phyloP scores from a whole-genome alignment of 2,329 filamentous ascomycete species.

The Dactylellina parvicollis region DNA sequence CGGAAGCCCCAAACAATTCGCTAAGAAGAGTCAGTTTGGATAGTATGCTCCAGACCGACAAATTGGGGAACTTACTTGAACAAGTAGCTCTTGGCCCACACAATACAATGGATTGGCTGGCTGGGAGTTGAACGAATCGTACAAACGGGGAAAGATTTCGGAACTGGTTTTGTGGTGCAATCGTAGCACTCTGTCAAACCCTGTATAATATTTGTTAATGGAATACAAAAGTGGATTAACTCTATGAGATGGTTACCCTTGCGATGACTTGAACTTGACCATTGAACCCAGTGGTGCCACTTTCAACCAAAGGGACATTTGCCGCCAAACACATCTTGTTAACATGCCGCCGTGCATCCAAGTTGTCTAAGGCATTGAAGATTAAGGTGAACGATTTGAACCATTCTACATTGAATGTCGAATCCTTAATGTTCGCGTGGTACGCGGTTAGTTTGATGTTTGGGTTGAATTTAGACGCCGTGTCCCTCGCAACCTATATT shows the following conservation, averaged over 20 bases:
- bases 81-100: conserved; percentile 97
- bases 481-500: conserved; percentile 85
- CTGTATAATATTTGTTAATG: conserved; percentile 55
- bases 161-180: conserved; percentile 86
- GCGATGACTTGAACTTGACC: conserved; percentile 97
- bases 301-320: conserved; percentile 89
- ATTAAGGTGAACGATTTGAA: conserved; percentile 84
- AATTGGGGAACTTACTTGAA: conserved; percentile 69
- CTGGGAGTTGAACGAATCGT: conserved; percentile 96
- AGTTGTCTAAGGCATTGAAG: conserved; percentile 96
- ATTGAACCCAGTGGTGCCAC: conserved; percentile 96
- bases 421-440: conserved; percentile 94
- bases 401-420: conserved; percentile 85
- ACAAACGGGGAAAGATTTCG: conserved; percentile 94
- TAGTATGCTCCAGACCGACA: neutral
- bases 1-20: conserved; percentile 90
- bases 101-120: conserved; percentile 97
- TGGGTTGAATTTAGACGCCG: conserved; percentile 88
- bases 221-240: neutral
- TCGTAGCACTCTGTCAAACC: conserved; percentile 95
- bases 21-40: conserved; percentile 60
- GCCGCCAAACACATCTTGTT: conserved; percentile 97
- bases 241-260: conserved; percentile 65
- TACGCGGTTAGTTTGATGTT: conserved; percentile 85
- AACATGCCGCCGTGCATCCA: conserved; percentile 91